Evolutionary conservation across 805 yeast species (phyloP).

Genomic region (Grigorovia transvaalensis): DNA sequence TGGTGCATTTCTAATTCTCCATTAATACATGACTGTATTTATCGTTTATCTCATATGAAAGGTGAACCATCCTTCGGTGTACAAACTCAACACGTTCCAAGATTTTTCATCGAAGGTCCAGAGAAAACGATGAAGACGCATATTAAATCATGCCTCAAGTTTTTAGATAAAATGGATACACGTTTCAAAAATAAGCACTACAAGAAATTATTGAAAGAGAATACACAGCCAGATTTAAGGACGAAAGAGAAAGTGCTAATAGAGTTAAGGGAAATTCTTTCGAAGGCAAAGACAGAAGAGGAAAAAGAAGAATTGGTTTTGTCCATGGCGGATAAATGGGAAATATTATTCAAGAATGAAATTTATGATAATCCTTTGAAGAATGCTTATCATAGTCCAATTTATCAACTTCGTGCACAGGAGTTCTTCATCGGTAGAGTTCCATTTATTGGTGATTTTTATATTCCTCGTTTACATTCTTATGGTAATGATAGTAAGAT

Average conservation of each 20-base stretch:
- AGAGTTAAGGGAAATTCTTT: constrained; percentile 7
- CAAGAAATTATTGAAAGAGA: constrained; percentile 12
- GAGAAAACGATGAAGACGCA: constrained; percentile 10
- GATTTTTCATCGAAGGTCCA: constrained; percentile 15
- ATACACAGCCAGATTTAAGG: constrained; percentile 10
- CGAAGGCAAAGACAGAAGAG: constrained; percentile 6
- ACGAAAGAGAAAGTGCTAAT: constrained; percentile 9
- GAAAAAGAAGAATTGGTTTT: constrained; percentile 6
- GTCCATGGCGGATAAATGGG: constrained; percentile 13
- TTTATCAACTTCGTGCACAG: constrained; percentile 16
- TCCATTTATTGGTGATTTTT: constrained; percentile 22
- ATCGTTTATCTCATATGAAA: constrained; percentile 16
- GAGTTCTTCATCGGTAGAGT: constrained; percentile 21
- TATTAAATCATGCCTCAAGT: constrained; percentile 11
- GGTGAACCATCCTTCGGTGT: constrained; percentile 18
- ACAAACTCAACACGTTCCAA: constrained; percentile 18
- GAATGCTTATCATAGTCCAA: constrained; percentile 16
- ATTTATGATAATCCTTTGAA: constrained; percentile 15
- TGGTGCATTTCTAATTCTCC: constrained; percentile 17
- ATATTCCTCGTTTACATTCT: constrained; percentile 18
- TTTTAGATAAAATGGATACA: constrained; percentile 12
- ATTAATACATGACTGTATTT: constrained; percentile 15
- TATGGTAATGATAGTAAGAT: constrained; percentile 9
- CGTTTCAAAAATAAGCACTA: constrained; percentile 17
- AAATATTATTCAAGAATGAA: constrained; percentile 15